These are phyloP conservation scores for Vitrella brassicaformis DNA, from an alignment of 73 alveolate genomes.

Conservation along the genomic window DNA sequence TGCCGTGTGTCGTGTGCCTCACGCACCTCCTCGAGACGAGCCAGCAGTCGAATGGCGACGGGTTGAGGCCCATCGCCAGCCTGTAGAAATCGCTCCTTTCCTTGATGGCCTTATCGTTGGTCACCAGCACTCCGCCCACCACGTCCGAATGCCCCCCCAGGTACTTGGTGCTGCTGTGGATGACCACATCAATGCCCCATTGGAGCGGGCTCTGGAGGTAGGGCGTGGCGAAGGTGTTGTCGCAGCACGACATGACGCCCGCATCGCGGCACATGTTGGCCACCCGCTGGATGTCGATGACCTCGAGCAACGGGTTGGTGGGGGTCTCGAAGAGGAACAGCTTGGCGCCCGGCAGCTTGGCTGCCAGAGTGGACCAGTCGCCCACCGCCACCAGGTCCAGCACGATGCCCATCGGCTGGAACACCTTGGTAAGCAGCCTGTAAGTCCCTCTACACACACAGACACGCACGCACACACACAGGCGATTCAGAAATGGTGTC, in stretches of 20 bases:
- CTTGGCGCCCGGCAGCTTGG: not conserved
- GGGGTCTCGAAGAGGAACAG: conserved; percentile 49
- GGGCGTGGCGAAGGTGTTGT: conserved; percentile 43
- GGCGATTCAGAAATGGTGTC: not conserved
- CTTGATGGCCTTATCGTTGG: not conserved
- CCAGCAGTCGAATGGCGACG: too few relatives aligned
- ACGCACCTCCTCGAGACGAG: too few relatives aligned
- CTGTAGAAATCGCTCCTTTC: not conserved
- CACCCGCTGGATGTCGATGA: conserved; percentile 24
- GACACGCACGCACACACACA: not conserved
- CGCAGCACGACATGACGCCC: conserved; percentile 28
- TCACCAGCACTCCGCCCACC: conserved; percentile 27
- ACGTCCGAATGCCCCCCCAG: conserved; percentile 55
- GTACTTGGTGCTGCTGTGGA: conserved; percentile 44
- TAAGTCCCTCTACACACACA: not conserved
- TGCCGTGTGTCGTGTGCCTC: too few relatives aligned
- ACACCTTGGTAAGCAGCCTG: not conserved
- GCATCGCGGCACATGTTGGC: conserved; percentile 11
- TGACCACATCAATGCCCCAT: conserved; percentile 43
- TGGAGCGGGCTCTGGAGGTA: conserved; percentile 32
- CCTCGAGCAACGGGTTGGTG: conserved; percentile 42
- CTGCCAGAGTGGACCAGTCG: not conserved
- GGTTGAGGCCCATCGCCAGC: too few relatives aligned
- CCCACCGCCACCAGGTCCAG: not conserved
- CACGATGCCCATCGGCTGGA: not conserved